Evolutionary conservation across 2,329 filamentous ascomycete genomes (phyloP), one percentile per base, ranked within the genome.

Genomic region (Nemania sp.): DNA sequence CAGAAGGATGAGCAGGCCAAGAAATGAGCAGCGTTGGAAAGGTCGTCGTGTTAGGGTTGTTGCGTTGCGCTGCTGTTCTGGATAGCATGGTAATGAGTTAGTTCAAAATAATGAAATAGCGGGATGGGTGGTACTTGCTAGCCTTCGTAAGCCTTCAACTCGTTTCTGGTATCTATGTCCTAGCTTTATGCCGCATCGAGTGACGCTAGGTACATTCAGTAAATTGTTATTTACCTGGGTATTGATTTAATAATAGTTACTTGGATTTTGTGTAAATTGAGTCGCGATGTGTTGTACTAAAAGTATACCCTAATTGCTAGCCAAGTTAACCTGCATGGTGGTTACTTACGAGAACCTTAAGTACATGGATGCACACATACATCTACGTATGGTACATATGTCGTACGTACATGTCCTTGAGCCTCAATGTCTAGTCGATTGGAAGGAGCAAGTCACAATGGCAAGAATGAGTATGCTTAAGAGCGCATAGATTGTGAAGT

Each of bases 1-100:
- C 93, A 93, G 91, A 88, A 90, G 80, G 83, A 85, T 0, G 90
- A 93, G 79, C 83, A 87, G 1, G 84, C 87, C 58, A 86, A 73
- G 55, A 86, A 74, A 62, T 62, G 63, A 41, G 43, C 32, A 24
- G 8, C 4, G n/a, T n/a, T n/a, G 18, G 41, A 53, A 18, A 2
- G 11, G 22, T 29, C 6, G 43, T 18, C n/a, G 20, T 54, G 4
- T n/a, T 18, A 13, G 24, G 49, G 24, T 13, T 18, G n/a, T 52
- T 29, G 26, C 1, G 13, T 22, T 54, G 32, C 49, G 49, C 11
- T 29, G 7, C n/a, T 20, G 18, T 15, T 54, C 18, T 38, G 8
- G 7, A 52, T 29, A 52, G 15, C 11, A 5, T 13, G 38, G 15
- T 18, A 41, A 11, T 2, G 38, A 41, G 18, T 2, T 41, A 15